Evolutionary conservation across 1,139 yeast species (phyloP), one percentile per base, ranked within the genome.

Genomic region (Scheffersomyces lignicola): DNA sequence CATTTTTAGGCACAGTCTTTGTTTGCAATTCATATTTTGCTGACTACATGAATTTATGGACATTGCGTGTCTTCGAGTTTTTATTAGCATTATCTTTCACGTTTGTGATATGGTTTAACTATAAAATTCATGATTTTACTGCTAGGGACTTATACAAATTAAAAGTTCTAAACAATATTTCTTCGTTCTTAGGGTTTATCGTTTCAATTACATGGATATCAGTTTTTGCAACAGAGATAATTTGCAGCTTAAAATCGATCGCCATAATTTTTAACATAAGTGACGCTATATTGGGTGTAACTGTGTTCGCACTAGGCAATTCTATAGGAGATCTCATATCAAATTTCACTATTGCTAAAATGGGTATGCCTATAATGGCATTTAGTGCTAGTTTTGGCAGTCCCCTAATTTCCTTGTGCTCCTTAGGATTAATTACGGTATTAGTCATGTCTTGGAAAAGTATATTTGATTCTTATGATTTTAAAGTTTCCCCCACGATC

Each of bases 311-410:
- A 0, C 65, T 90, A 45, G 98, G 98, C 6, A 92, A 90, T 54
- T 89, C 96, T 0, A 63, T 88, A 4, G 96, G 97, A 5, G 98
- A 92, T 51, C 68, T 90, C 35, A 80, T 90, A 2, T 84, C 97
- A 0, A 89, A 92, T 51, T 66, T 83, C 33, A 85, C 95, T 0
- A 80, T 92, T 34, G 92, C 96, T 0, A 70, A 67, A 42, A 78
- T 87, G 79, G 97, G 97, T 0, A 83, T 81, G 65, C 90, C 96
- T 0, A 73, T 85, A 42, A 87, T 90, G 92, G 97, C 97, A 0
- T 69, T 92, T 27, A 85, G 95, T 10, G 97, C 97, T 0, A 90
- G 97, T 52, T 86, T 89, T 58, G 97, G 97, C 1, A 94, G 97
- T 1, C 97, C 97, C 0, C 62, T 90, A 8, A 51, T 76, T 16